Evolutionary conservation across 176 grass and related monocot genomes (phyloP), one percentile per base, ranked within the genome.

Genomic region (Neostapfia colusana): DNA sequence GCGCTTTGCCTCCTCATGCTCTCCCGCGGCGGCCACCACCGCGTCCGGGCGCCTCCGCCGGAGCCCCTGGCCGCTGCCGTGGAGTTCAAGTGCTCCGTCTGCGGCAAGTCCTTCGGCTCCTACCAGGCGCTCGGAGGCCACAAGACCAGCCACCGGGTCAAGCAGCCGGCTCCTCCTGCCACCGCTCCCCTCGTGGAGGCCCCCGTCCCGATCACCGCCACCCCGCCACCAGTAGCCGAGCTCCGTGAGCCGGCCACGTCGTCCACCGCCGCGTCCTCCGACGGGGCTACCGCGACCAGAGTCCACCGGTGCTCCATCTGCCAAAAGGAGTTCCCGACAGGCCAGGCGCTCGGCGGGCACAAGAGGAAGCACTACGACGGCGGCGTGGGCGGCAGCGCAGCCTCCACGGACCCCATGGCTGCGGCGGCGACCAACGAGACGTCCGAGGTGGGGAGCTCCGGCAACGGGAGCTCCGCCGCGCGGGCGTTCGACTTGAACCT

Each of bases 1-100:
- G 89, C 93, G 36, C 61, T 89, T 42, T 89, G 93, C 74, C 89
- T 92, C 75, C 77, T 96, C 73, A 96, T 89, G 92, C 81, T 96
- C n/a, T 80, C 86, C 27, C 88, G 82, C 43, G 92, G 79, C 17
- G 35, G 73, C 31, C 75, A 83, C 25, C 68, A 38, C 8, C 11
- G 6, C 31, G 20, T 3, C 9, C 34, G 35, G 6, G 0, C 37
- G 11, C 1, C 37, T 16, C 1, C 31, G 24, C 21, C 11, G 31
- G n/a, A n/a, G n/a, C n/a, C n/a, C n/a, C n/a, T n/a, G n/a, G 50
- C 38, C 38, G 38, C 38, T 8, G 38, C 38, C 4, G 38, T 0
- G 16, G 87, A 67, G 31, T 79, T 83, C 75, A 65, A 66, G 58
- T 93, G 91, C 85, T 86, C 82, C n/a, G 82, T 90, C 12, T 93